Evolutionary conservation across 768 basidiomycete genomes (phyloP), one percentile per base, ranked within the genome.

Genomic region (Amanita pseudoporphyria): DNA sequence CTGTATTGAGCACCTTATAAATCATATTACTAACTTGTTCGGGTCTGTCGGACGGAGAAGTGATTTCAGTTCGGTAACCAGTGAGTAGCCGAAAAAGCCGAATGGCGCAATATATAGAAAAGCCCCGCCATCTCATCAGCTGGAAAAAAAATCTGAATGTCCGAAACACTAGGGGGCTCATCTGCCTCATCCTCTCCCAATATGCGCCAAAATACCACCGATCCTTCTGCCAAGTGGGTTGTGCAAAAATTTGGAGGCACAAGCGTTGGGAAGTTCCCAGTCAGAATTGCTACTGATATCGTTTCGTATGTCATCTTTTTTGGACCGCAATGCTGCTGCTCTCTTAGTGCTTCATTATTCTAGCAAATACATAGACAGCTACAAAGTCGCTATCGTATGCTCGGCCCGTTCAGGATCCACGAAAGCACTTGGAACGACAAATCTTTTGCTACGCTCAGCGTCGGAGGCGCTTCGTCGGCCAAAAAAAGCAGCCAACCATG

Each of bases 221-320:
- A 89, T 55, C 84, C 86, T 1, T 69, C 71, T 2, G 77, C 84
- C 0, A 77, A 72, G 64, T 97, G 94, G 93, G 74, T 95, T 6
- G 86, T 96, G 1, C 92, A 95, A 64, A 98, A 98, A 62, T 98
- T 83, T 62, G 94, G 94, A 5, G 94, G 94, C 0, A 98, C 94
- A 2, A 87, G 84, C 60, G 76, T 93, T 5, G 90, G 90, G 30
- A 96, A 96, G 64, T 95, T 90, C 62, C 71, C 91, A 1, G 73
- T 78, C 9, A 82, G 84, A 57, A 96, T 99, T 35, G 88, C 89
- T 19, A 71, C 72, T 45, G 79, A 89, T 38, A 85, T 97, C 52
- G 82, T 97, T 42, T 73, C 88, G 95, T 97, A 56, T 66, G 93
- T 79, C 4, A 44, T 54, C 24, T 39, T 31, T 36, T 19, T 46